These are phyloP conservation scores for Saturnispora gosingensis DNA, from an alignment of 805 yeast species.

Conservation along the genomic window DNA sequence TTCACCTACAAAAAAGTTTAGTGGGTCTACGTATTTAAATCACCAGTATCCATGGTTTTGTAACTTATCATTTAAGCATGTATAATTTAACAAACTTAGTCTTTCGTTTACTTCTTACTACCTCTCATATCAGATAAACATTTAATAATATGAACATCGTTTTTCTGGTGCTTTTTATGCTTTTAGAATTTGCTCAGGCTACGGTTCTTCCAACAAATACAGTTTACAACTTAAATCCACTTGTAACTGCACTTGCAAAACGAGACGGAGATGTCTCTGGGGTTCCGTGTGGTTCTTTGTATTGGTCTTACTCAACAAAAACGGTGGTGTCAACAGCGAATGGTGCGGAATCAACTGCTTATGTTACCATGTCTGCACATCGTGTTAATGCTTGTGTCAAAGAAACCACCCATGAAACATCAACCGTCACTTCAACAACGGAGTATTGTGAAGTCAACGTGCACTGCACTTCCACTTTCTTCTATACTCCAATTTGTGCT, in stretches of 20 bases:
- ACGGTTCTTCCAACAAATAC: background rate
- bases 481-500: constrained; percentile 10
- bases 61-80: background rate
- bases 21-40: background rate
- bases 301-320: constrained; percentile 1
- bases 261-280: background rate
- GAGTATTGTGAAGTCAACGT: constrained; percentile 11
- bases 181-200: background rate
- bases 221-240: background rate
- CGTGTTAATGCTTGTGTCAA: background rate
- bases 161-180: background rate
- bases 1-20: background rate
- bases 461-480: constrained; percentile 12
- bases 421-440: constrained; percentile 9
- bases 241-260: background rate
- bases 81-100: background rate
- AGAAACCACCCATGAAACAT: background rate
- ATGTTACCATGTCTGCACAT: background rate
- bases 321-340: background rate
- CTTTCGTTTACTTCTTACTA: background rate
- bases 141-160: background rate
- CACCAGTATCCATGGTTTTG: background rate
- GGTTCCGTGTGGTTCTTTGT: background rate
- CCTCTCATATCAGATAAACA: background rate
- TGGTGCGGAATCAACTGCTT: background rate